Evolutionary conservation across 805 yeast species (phyloP).

Genomic region (Candida tibetensis): DNA sequence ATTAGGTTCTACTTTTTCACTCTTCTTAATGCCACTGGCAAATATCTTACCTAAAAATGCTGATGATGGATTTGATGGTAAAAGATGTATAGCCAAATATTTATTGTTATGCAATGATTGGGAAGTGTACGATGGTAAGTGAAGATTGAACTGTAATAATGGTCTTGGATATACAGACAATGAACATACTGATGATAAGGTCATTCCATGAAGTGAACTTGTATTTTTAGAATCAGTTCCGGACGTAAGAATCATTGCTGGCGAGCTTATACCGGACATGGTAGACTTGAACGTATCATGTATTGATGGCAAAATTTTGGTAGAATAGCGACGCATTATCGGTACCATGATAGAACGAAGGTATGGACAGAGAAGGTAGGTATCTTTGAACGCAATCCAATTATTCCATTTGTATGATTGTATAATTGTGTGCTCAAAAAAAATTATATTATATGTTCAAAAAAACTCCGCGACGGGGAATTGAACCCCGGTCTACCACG

Average conservation of each 20-base stretch:
- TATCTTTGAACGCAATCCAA: no score
- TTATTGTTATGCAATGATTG: slow-evolving; percentile 53
- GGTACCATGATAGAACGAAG: slow-evolving; percentile 5
- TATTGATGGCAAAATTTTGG: slow-evolving; percentile 1
- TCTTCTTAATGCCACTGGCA: slow-evolving; percentile 54
- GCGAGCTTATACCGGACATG: slow-evolving; percentile 39
- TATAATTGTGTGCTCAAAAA: neutral
- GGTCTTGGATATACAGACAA: slow-evolving; percentile 76
- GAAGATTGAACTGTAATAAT: slow-evolving; percentile 79
- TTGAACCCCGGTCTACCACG: slow-evolving; percentile 24
- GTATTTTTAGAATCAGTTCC: slow-evolving; percentile 18
- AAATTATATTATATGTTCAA: no score
- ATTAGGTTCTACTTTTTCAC: slow-evolving; percentile 26
- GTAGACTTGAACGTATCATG: slow-evolving; percentile 24
- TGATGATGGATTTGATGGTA: slow-evolving; percentile 58
- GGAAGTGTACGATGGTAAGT: slow-evolving; percentile 82
- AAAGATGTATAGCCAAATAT: slow-evolving; percentile 69
- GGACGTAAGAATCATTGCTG: slow-evolving; percentile 44
- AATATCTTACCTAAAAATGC: slow-evolving; percentile 65
- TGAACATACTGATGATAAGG: slow-evolving; percentile 83
- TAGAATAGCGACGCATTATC: slow-evolving; percentile 5
- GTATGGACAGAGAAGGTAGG: no score
- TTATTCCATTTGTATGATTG: no score
- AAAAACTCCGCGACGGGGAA: slow-evolving; percentile 22
- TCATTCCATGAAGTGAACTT: slow-evolving; percentile 60